Percentiles rank a stretch among this genome's conserved stretches.
These are phyloP conservation scores for Amanita subjunquillea DNA, from an alignment of 768 basidiomycete species.

Conservation along the genomic window DNA sequence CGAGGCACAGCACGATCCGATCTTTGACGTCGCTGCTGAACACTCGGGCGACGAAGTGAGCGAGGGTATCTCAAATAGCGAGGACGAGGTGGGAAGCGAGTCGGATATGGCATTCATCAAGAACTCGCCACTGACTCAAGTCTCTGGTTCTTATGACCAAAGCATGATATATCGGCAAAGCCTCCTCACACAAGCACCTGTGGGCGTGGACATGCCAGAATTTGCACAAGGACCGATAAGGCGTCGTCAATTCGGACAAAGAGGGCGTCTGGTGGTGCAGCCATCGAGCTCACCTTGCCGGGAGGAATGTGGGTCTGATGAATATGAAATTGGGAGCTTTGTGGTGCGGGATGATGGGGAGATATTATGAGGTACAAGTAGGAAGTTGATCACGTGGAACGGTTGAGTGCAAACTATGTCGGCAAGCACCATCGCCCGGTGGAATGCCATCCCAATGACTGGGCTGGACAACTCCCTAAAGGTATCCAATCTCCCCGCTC, in stretches of 20 bases:
- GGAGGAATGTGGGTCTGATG: constrained; percentile 42
- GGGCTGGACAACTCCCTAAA: constrained; percentile 31
- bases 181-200: constrained; percentile 59
- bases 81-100: constrained; percentile 50
- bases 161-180: constrained; percentile 58
- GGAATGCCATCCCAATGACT: constrained; percentile 58
- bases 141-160: constrained; percentile 67
- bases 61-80: constrained; percentile 45
- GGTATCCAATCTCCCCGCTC: constrained; percentile 57
- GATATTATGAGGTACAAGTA: constrained; percentile 25
- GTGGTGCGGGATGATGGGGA: constrained; percentile 74
- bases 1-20: constrained; percentile 18
- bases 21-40: constrained; percentile 60
- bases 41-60: constrained; percentile 79
- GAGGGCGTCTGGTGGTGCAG: constrained; percentile 11
- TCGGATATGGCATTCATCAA: constrained; percentile 60
- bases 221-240: constrained; percentile 47
- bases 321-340: constrained; percentile 69
- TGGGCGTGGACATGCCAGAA: constrained; percentile 28
- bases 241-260: constrained; percentile 30
- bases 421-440: constrained; percentile 50
- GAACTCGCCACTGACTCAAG: constrained; percentile 56
- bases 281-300: constrained; percentile 54
- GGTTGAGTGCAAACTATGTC: constrained; percentile 36
- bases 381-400: constrained; percentile 1